These are phyloP conservation scores for Blastobotrys illinoisensis DNA, from an alignment of 1,139 yeast genomes.

Conservation along the genomic window DNA sequence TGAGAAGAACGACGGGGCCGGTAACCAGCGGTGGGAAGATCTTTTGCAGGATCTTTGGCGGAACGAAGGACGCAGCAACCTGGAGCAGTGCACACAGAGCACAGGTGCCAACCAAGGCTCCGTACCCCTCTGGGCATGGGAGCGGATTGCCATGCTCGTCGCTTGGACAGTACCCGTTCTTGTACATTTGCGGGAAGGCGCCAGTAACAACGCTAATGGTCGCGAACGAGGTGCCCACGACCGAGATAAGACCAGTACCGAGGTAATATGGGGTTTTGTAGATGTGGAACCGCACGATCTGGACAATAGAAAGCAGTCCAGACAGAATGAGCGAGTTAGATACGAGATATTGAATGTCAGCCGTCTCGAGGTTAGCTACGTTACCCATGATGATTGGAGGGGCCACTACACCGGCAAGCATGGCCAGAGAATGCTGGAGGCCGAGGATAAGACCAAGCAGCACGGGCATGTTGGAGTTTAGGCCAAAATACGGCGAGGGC, in stretches of 20 bases:
- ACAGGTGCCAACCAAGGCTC: slow-evolving; percentile 78
- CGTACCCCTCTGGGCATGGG: slow-evolving; percentile 87
- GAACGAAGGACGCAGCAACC: slow-evolving; percentile 65
- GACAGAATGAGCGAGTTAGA: slow-evolving; percentile 71
- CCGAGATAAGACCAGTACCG: slow-evolving; percentile 84
- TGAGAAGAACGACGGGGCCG: slow-evolving; percentile 83
- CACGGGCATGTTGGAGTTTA: slow-evolving; percentile 73
- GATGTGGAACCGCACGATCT: slow-evolving; percentile 75
- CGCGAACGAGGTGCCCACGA: slow-evolving; percentile 86
- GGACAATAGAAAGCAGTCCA: slow-evolving; percentile 67
- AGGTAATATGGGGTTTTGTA: slow-evolving; percentile 65
- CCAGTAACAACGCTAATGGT: slow-evolving; percentile 74
- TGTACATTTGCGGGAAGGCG: slow-evolving; percentile 76
- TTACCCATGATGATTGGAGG: slow-evolving; percentile 70
- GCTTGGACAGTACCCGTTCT: slow-evolving; percentile 59
- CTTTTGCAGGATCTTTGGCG: slow-evolving; percentile 61
- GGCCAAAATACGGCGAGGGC: slow-evolving; percentile 74
- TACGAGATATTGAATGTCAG: slow-evolving; percentile 61
- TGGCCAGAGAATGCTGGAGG: slow-evolving; percentile 79
- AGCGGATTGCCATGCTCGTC: slow-evolving; percentile 55
- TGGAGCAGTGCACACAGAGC: slow-evolving; percentile 70
- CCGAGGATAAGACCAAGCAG: slow-evolving; percentile 71
- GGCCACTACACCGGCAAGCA: slow-evolving; percentile 88
- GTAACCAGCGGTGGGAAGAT: slow-evolving; percentile 86
- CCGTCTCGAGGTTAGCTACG: slow-evolving; percentile 51